Evolutionary conservation across 177 flowering plant genomes (phyloP), one percentile per base, ranked within the genome.

Genomic region (Vitis hybrid): DNA sequence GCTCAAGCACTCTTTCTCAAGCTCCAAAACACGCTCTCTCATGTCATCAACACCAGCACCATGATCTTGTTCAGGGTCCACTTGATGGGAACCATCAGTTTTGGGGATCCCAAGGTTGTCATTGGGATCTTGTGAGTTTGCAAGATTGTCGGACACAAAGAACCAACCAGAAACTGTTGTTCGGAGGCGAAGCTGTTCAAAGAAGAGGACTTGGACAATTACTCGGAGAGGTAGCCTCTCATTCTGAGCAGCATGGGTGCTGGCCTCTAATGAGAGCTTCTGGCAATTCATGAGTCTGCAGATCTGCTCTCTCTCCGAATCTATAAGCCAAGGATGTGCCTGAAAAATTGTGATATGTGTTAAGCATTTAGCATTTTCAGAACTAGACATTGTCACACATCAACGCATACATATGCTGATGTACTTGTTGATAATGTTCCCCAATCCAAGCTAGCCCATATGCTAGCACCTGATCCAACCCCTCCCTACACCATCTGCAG

Each of bases 321-420:
- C 90, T 68, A 80, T 77, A 18, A 88, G 85, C 90, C 90, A 85
- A n/a, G 87, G 87, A 79, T 88, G 92, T 58, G 86, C 81, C 92
- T 87, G 83, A 60, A 70, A 56, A 51, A 14, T 77, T 23, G 34
- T 34, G 54, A 63, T 52, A 48, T 40, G 32, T 34, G 15, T 17
- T 52, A 40, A 40, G 8, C 8, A 40, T 40, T 40, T 40, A 40
- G 45, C 45, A 40, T 40, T 40, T 40, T 7, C 45, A 40, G 45
- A 40, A 40, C 45, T 40, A 40, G 45, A 40, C 8, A 40, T 40
- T 40, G 7, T 40, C 45, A 40, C 45, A 40, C 45, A 40, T 40
- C 45, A 54, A 54, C 19, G 0, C n/a, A 54, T 13, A 54, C 30
- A 26, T 26, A 26, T 26, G 30, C 30, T 26, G 30, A 26, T 26